Base-by-base conservation (phyloP, 164 flowering plant genomes). In the Tetracentron sinense region DNA sequence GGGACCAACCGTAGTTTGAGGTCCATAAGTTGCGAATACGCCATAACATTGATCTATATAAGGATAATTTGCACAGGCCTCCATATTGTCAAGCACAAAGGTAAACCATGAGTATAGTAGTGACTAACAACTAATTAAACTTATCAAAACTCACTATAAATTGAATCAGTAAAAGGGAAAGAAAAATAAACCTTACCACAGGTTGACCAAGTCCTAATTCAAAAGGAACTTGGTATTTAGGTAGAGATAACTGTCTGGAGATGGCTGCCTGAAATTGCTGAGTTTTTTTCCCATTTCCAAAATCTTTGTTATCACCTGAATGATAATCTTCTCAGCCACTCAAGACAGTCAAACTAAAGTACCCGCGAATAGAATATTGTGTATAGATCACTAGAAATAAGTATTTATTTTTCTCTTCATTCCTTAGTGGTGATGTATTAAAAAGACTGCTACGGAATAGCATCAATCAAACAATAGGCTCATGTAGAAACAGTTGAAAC, bases 191-290 rank as follows among this genome's bases (percentile, higher is more conserved):
- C 4, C 42, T 70, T 71, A 89, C 96, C 83, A 81, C 33, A 46
- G 88, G 83, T 65, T 84, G 90, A 61, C 81, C 78, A 64, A 79
- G 82, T 65, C 90, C 96, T 14, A 82, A 64, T 61, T 84, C 86
- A 62, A 82, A 72, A 63, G 60, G 65, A 64, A 76, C 63, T 49
- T 60, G 78, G 67, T 76, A 60, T 20, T 82, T 81, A 61, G 77
- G 76, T 4, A 56, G 62, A 71, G 81, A 51, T 65, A 81, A 65
- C 42, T 74, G 79, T 49, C 63, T 72, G 50, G 83, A 66, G 42
- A 72, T 61, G 60, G 72, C 50, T 67, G 71, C 30, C 28, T 70
- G 52, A 61, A 73, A 61, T 62, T 70, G 77, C 48, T 33, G 75
- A 65, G 76, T 30, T 68, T 81, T 83, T 42, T 72, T 77, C 22